Evolutionary conservation across 805 yeast species (phyloP).

Genomic region (Saccharomycopsis sp.): DNA sequence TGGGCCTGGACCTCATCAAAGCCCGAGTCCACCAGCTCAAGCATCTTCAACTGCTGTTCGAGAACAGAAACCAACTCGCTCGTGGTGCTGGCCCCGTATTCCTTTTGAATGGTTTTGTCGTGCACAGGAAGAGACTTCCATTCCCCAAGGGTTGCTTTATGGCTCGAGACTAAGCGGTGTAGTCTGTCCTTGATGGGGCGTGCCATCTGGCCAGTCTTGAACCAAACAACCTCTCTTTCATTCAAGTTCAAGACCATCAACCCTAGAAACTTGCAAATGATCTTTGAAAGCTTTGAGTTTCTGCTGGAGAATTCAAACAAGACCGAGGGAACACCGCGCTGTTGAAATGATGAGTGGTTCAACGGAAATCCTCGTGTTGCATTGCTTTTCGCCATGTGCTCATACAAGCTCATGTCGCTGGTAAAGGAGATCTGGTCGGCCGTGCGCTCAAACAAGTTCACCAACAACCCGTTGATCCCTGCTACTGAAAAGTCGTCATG

Average conservation of each 20-base stretch:
- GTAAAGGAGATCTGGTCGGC: too few species aligned
- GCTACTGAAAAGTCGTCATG: too few species aligned
- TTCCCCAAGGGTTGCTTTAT: neutral
- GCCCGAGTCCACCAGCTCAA: conserved; percentile 38
- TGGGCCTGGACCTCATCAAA: conserved; percentile 39
- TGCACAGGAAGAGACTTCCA: neutral
- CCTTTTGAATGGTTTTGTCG: too few species aligned
- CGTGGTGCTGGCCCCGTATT: neutral
- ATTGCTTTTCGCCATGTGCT: too few species aligned
- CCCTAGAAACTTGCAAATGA: conserved; percentile 52
- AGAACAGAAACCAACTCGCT: neutral
- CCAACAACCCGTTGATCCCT: too few species aligned
- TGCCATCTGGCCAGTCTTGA: neutral
- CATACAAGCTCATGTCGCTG: too few species aligned
- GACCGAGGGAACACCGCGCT: too few species aligned
- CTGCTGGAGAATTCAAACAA: too few species aligned
- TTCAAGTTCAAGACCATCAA: conserved; percentile 42
- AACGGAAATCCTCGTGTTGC: too few species aligned
- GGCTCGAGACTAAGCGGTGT: neutral
- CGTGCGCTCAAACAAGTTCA: too few species aligned
- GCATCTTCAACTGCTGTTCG: conserved; percentile 3
- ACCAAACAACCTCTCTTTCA: conserved; percentile 47
- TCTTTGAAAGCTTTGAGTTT: conserved; percentile 36
- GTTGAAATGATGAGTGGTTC: too few species aligned
- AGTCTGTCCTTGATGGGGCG: neutral